Evolutionary conservation across 2,329 filamentous ascomycete species (phyloP), one percentile per base, ranked within the genome.

Genomic region (Emergomyces africanus): DNA sequence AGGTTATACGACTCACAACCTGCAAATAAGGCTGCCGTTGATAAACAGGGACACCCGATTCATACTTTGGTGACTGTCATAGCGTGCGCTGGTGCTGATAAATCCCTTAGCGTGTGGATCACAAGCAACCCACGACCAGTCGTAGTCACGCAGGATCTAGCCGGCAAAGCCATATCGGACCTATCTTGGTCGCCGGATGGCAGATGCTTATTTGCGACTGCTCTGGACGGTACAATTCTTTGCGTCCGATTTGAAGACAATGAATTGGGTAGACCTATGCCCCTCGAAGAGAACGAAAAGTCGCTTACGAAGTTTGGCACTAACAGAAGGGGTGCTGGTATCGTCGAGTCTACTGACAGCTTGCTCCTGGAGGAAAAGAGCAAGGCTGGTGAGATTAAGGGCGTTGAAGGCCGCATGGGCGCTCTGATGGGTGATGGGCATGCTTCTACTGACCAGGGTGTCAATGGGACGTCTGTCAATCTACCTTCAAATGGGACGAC

Each of bases 31-130:
- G 77, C 56, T 78, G 81, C 65, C 14, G 65, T 68, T 1, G 74
- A 78, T 59, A 60, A 59, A 33, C 74, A 77, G 12, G 73, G 72
- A 25, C 71, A 76, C 63, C 63, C 70, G 10, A 66, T 70, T 23
- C 71, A 77, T 62, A 65, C 75, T 68, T 80, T 84, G 18, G 90
- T 96, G 3, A 97, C 92, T 0, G 92, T 99, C 0, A 95, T 99
- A 66, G 94, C 95, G 9, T 97, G 92, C 62, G 94, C 92, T 5
- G 95, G 94, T 2, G 94, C 96, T 68, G 94, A 99, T 71, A 97
- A 96, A 74, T 94, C 91, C 2, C 75, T 99, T 48, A 96, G 90
- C 68, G 87, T 99, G 42, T 99, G 94, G 94, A 97, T 96, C 66
- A 99, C 95, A 1, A 96, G 90, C 68, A 95, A 89, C 28, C 91